Percentiles rank a stretch among this genome's conserved stretches.
Conservation (phyloP, 495 filamentous ascomycete genomes). For the Talaromyces liani region DNA sequence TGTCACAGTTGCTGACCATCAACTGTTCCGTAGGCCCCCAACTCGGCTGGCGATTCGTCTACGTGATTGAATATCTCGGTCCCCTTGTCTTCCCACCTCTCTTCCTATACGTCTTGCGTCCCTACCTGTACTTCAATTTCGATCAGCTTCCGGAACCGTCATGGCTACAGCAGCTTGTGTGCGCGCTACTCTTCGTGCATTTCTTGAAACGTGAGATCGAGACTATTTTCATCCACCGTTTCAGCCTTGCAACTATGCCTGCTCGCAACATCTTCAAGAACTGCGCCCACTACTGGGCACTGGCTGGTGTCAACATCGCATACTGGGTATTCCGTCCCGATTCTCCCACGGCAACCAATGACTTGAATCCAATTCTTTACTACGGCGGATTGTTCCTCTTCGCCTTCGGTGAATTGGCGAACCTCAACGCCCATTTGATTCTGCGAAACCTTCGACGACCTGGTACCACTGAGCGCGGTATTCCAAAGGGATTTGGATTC, state of each 20-base stretch:
- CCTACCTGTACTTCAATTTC: constrained; percentile 61
- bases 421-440: constrained; percentile 69
- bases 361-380: constrained; percentile 39
- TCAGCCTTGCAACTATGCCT: constrained; percentile 91
- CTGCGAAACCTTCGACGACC: constrained; percentile 65
- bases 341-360: constrained; percentile 43
- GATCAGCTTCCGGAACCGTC: constrained; percentile 48
- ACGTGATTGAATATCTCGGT: constrained; percentile 88
- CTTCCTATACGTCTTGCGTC: constrained; percentile 60
- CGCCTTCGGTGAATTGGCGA: constrained; percentile 67
- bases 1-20: constrained; percentile 9
- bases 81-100: constrained; percentile 86
- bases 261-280: constrained; percentile 84
- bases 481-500: constrained; percentile 84
- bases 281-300: constrained; percentile 80
- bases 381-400: constrained; percentile 63
- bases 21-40: constrained; percentile 59
- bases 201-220: constrained; percentile 95
- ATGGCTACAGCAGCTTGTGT: constrained; percentile 60
- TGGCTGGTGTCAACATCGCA: constrained; percentile 75
- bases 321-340: constrained; percentile 77
- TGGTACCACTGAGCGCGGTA: constrained; percentile 80
- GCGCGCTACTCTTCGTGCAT: constrained; percentile 65
- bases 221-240: constrained; percentile 90
- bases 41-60: constrained; percentile 90